Conservation (phyloP, 805 yeast genomes). For the Starmerella riodocensis region DNA sequence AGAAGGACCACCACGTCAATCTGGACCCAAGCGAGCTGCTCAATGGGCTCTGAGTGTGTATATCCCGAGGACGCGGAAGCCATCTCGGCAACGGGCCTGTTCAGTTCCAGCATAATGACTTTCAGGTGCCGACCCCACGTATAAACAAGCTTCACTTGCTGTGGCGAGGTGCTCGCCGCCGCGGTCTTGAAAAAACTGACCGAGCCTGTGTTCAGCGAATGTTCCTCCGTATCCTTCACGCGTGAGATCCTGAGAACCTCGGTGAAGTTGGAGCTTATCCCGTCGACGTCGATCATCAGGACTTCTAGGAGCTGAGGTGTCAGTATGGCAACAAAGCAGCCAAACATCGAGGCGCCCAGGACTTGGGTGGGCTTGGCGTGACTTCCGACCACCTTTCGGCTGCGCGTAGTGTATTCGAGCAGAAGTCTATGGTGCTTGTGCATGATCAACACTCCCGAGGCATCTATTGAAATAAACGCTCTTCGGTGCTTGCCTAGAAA, state of each 20-base stretch:
- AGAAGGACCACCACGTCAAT: slow-evolving; percentile 34
- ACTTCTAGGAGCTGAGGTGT: slow-evolving; percentile 6
- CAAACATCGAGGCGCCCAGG: slow-evolving; percentile 4
- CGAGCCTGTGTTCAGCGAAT: slow-evolving; percentile 17
- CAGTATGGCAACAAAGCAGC: slow-evolving; percentile 2
- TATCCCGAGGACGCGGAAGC: slow-evolving; percentile 25
- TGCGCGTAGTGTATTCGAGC: slow-evolving; percentile 36
- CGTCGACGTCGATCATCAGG: not conserved
- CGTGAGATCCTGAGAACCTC: slow-evolving; percentile 14
- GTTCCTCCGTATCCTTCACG: slow-evolving; percentile 16
- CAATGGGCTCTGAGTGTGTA: slow-evolving; percentile 38
- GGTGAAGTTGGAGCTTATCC: not conserved
- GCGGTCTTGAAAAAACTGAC: slow-evolving; percentile 44
- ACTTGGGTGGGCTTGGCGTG: slow-evolving; percentile 18
- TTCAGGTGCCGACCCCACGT: slow-evolving; percentile 54
- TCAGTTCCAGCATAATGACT: slow-evolving; percentile 26
- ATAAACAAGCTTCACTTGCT: slow-evolving; percentile 39
- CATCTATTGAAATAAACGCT: slow-evolving; percentile 44
- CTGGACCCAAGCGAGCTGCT: slow-evolving; percentile 42
- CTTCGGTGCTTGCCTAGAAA: slow-evolving; percentile 42
- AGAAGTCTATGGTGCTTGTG: slow-evolving; percentile 54
- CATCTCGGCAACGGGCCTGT: not conserved
- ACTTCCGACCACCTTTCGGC: slow-evolving; percentile 43
- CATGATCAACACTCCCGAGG: slow-evolving; percentile 42
- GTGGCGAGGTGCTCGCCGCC: not conserved